Percentiles rank a stretch among this genome's conserved stretches.
These are phyloP conservation scores for Naganishia onofrii DNA, from an alignment of 768 basidiomycete species.

Conservation along the genomic window DNA sequence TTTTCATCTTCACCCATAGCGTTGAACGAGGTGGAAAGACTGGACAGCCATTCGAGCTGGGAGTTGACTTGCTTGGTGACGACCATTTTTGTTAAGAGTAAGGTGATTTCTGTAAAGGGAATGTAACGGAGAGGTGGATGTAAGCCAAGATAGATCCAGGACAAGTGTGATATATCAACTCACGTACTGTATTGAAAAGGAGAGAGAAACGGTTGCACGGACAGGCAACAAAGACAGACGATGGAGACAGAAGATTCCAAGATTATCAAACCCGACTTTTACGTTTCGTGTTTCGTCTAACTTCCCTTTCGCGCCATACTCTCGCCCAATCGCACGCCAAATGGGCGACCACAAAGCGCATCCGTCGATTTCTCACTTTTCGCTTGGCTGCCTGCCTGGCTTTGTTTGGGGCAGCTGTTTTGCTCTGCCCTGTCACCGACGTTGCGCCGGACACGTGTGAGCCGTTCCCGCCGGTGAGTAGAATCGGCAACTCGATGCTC, in stretches of 20 bases:
- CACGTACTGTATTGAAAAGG: not conserved
- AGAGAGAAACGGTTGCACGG: not conserved
- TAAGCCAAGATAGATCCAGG: not conserved
- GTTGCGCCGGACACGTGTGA: not conserved
- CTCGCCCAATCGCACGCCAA: conserved; percentile 20
- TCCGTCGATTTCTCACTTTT: not conserved
- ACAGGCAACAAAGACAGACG: not conserved
- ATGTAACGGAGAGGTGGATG: not conserved
- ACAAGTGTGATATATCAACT: not conserved
- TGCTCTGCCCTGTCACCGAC: not conserved
- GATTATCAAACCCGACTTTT: not conserved
- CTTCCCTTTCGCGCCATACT: not conserved
- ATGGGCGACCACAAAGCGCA: no score
- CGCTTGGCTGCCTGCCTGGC: not conserved
- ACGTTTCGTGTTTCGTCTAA: not conserved
- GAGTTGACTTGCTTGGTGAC: conserved; percentile 41
- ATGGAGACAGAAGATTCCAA: not conserved
- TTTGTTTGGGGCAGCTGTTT: not conserved
- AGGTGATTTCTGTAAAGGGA: not conserved
- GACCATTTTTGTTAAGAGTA: conserved; percentile 34
- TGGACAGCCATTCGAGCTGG: conserved; percentile 90
- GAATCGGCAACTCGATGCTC: not conserved
- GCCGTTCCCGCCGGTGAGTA: not conserved
- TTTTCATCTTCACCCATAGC: conserved; percentile 75
- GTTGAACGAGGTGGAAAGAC: conserved; percentile 70